Evolutionary conservation across 179 eudicot genomes (phyloP).

Genomic region (Carnegiea gigantea): DNA sequence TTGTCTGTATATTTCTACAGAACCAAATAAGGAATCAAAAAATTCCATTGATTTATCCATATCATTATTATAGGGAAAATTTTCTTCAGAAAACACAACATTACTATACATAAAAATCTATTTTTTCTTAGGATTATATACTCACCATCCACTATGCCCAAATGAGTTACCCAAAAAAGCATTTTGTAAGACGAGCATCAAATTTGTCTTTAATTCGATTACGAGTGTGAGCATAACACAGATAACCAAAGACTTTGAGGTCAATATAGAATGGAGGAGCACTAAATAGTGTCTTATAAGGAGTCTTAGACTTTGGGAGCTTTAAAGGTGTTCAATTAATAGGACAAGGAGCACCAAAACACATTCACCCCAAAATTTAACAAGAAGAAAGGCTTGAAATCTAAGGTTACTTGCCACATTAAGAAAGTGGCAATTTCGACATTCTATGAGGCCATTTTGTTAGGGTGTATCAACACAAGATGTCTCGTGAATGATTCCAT

Average conservation of each 20-base stretch:
- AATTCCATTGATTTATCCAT: background rate
- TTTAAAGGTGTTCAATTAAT: background rate
- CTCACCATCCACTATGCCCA: background rate
- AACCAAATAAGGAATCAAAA: no score
- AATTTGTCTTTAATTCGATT: background rate
- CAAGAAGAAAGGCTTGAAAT: background rate
- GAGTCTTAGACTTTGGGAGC: background rate
- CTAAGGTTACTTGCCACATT: background rate
- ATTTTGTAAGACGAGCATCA: background rate
- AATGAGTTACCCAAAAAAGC: background rate
- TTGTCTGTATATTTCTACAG: no score
- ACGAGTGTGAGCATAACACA: background rate
- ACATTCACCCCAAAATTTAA: background rate
- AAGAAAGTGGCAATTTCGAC: background rate
- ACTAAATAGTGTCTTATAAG: background rate
- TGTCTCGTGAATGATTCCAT: background rate
- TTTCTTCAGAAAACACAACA: background rate
- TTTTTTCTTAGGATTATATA: background rate
- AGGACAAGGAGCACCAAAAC: background rate
- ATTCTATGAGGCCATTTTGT: background rate
- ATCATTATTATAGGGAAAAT: background rate
- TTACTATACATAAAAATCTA: background rate
- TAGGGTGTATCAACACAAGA: background rate
- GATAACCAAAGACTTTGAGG: background rate
- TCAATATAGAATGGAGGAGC: background rate